Conservation (phyloP, 192 early-diverging fungal genomes). For the Tieghemiomyces parasiticus region DNA sequence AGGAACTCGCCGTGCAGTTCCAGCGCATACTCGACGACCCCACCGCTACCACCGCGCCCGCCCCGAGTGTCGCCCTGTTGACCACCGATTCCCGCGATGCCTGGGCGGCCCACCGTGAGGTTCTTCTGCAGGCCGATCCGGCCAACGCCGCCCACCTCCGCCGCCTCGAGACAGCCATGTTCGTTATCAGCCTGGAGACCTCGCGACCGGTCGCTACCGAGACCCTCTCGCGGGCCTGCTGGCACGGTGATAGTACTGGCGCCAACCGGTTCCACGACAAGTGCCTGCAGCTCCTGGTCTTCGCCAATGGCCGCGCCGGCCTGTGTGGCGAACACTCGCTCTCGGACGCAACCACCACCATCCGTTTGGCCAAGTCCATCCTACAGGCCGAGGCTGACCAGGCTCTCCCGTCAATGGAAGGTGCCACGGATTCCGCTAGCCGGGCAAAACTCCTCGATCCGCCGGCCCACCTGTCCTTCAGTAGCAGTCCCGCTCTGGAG, state of each 20-base stretch:
- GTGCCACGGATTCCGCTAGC: too few species aligned
- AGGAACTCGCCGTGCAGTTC: conserved; percentile 31
- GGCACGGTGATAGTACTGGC: conserved; percentile 63
- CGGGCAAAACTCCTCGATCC: too few species aligned
- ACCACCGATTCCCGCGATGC: conserved; percentile 37
- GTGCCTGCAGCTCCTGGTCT: conserved; percentile 60
- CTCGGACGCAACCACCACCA: conserved; percentile 69
- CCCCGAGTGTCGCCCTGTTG: conserved; percentile 27
- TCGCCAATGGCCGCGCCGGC: conserved; percentile 64
- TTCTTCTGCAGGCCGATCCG: conserved; percentile 37
- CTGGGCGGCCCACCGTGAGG: conserved; percentile 35
- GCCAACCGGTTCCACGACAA: conserved; percentile 68
- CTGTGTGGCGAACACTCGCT: conserved; percentile 58
- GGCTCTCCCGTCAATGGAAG: too few species aligned
- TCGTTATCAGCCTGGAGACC: conserved; percentile 67
- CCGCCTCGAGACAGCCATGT: conserved; percentile 54
- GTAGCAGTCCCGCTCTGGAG: conserved; percentile 28
- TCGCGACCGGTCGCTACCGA: conserved; percentile 48
- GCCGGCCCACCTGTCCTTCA: conserved; percentile 35
- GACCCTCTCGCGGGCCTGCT: conserved; percentile 57
- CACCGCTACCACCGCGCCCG: neutral
- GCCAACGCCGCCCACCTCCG: conserved; percentile 45
- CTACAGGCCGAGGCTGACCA: conserved; percentile 25
- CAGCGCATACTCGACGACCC: neutral
- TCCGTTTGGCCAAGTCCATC: conserved; percentile 50